Conservation (phyloP, 768 basidiomycete species). For the Coprinopsis cinerea region DNA sequence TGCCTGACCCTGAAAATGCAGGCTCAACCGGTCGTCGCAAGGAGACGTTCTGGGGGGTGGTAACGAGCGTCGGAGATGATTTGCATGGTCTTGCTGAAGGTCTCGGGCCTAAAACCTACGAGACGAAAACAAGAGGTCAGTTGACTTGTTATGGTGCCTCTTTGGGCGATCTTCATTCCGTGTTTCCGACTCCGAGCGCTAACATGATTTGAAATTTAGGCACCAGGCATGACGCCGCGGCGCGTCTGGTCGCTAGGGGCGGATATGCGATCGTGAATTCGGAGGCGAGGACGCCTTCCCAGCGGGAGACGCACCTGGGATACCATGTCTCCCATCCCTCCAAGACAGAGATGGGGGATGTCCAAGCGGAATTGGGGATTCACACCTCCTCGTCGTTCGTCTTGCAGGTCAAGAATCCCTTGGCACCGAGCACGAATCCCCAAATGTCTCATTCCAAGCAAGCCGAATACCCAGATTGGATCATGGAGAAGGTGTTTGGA, state of each 20-base stretch:
- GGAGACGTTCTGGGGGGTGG: conserved; percentile 47
- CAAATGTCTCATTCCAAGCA: conserved; percentile 26
- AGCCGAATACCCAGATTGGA: conserved; percentile 39
- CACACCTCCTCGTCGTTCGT: conserved; percentile 47
- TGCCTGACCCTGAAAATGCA: conserved; percentile 40
- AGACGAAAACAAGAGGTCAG: conserved; percentile 57
- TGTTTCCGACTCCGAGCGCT: too few relatives aligned
- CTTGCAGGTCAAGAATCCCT: conserved; percentile 58
- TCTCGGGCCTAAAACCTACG: conserved; percentile 45
- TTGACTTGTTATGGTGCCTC: background rate
- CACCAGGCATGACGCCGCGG: conserved; percentile 44
- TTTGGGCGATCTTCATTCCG: too few relatives aligned
- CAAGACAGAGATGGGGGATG: conserved; percentile 40
- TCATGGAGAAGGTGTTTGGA: conserved; percentile 47
- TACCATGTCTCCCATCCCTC: conserved; percentile 52
- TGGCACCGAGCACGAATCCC: conserved; percentile 34
- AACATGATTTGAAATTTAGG: conserved; percentile 31
- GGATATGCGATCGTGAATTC: conserved; percentile 56
- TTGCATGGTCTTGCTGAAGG: conserved; percentile 40
- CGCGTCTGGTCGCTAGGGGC: conserved; percentile 50
- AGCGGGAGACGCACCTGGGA: conserved; percentile 48
- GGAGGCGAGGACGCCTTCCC: conserved; percentile 36
- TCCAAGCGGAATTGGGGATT: conserved; percentile 52
- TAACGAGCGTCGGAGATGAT: conserved; percentile 47
- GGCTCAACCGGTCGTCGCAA: conserved; percentile 29